Conservation (phyloP, 768 basidiomycete species). For the Termitomyces sp. region DNA sequence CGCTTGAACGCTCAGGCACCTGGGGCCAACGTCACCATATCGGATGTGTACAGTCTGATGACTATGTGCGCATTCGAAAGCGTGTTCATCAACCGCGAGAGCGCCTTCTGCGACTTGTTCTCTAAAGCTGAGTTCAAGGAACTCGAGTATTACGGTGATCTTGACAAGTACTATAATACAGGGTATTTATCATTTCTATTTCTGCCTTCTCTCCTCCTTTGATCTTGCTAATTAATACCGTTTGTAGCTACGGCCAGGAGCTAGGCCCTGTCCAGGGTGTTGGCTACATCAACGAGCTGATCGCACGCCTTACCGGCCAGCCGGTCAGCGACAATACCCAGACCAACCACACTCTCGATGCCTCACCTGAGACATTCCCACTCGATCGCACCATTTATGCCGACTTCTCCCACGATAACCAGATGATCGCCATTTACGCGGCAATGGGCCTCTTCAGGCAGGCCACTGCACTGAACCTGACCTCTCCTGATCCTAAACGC, state of each 20-base stretch:
- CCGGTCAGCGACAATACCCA: conserved; percentile 69
- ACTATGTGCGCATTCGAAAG: conserved; percentile 80
- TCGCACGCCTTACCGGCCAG: conserved; percentile 67
- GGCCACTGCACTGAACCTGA: conserved; percentile 27
- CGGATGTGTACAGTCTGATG: conserved; percentile 59
- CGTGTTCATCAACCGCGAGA: conserved; percentile 43
- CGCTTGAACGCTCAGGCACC: conserved; percentile 60
- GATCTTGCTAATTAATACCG: not conserved
- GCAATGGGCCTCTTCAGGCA: conserved; percentile 54
- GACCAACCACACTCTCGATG: conserved; percentile 71
- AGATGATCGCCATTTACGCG: conserved; percentile 75
- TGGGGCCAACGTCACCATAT: conserved; percentile 52
- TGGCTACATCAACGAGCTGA: conserved; percentile 86
- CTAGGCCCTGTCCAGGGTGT: conserved; percentile 80
- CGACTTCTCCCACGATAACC: conserved; percentile 86
- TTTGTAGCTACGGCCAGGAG: conserved; percentile 55
- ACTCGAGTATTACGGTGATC: conserved; percentile 68
- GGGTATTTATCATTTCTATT: conserved; percentile 41
- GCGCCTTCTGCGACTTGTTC: conserved; percentile 77
- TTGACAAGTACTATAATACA: conserved; percentile 76
- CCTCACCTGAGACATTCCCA: conserved; percentile 65
- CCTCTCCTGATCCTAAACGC: conserved; percentile 26
- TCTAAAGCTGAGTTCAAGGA: conserved; percentile 53
- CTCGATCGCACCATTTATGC: conserved; percentile 60
- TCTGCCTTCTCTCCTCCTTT: not conserved